These are phyloP conservation scores for Quercus tomentella DNA, from an alignment of 331 rosid genomes.

Conservation along the genomic window DNA sequence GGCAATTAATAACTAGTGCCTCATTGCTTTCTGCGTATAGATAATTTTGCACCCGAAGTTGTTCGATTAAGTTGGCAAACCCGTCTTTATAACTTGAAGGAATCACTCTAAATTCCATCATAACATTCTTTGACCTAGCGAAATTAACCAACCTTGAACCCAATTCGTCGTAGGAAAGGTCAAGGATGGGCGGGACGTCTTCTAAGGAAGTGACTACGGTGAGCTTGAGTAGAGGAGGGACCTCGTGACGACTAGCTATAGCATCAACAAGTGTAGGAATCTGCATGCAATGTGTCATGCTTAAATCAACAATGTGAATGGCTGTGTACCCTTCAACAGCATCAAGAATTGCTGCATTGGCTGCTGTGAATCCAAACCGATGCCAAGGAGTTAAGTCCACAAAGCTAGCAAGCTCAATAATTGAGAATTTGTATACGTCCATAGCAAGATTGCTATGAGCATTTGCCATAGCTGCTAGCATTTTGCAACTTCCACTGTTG, in stretches of 20 bases:
- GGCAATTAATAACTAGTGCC: slow-evolving; percentile 77
- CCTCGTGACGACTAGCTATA: slow-evolving; percentile 60
- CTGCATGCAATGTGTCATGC: slow-evolving; percentile 93
- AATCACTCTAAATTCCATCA: slow-evolving; percentile 62
- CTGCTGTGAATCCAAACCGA: slow-evolving; percentile 83
- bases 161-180: slow-evolving; percentile 65
- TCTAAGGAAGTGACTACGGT: slow-evolving; percentile 39
- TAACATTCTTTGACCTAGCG: slow-evolving; percentile 60
- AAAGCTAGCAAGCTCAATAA: slow-evolving; percentile 78
- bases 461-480: slow-evolving; percentile 46
- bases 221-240: slow-evolving; percentile 63
- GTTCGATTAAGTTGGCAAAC: slow-evolving; percentile 54
- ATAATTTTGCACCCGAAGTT: slow-evolving; percentile 58
- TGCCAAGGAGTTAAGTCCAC: slow-evolving; percentile 94
- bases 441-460: slow-evolving; percentile 19
- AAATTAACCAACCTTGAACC: slow-evolving; percentile 68
- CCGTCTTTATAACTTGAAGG: slow-evolving; percentile 63
- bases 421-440: slow-evolving; percentile 60
- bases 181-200: slow-evolving; percentile 66
- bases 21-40: slow-evolving; percentile 41
- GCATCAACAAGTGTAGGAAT: slow-evolving; percentile 88
- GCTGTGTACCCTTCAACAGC: slow-evolving; percentile 68
- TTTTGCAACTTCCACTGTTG: slow-evolving; percentile 51
- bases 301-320: slow-evolving; percentile 73
- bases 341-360: slow-evolving; percentile 70